Conservation (phyloP, 1,284 basidiomycete genomes). For the Chalciporus sp. region DNA sequence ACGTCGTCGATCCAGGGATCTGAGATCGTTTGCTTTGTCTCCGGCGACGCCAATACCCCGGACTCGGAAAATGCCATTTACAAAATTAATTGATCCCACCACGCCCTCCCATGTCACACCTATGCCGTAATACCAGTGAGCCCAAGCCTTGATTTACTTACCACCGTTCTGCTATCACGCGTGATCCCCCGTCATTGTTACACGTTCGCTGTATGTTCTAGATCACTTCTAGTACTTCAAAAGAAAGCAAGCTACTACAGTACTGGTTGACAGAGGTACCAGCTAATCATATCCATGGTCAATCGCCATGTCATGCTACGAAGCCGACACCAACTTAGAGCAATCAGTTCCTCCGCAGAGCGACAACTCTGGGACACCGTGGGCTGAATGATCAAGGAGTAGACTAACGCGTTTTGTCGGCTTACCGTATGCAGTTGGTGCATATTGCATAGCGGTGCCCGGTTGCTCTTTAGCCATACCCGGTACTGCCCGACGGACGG, state of each 20-base stretch:
- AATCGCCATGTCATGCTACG: neutral
- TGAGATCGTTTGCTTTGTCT: conserved; percentile 37
- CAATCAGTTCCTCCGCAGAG: neutral
- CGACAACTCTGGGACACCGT: neutral
- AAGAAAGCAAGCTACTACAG: neutral
- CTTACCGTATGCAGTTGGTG: neutral
- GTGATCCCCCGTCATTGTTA: neutral
- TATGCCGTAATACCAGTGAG: neutral
- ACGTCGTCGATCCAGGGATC: conserved; percentile 24
- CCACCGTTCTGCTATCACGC: neutral
- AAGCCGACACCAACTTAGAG: neutral
- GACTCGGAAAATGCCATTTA: conserved; percentile 32
- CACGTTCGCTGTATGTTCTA: neutral
- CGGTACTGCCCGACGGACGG: conserved; percentile 14
- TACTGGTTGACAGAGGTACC: neutral
- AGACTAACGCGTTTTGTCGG: neutral
- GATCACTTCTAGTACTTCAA: neutral
- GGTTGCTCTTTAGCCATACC: conserved; percentile 22
- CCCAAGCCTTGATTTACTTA: neutral
- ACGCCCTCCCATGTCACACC: conserved; percentile 8
- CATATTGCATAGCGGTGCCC: conserved; percentile 5
- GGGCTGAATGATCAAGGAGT: neutral
- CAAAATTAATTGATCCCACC: conserved; percentile 2
- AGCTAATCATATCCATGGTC: neutral
- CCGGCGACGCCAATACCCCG: conserved; percentile 36